phyloP scores from a whole-genome alignment of 352 stramenopile genomes.

The Phytophthora chlamydospora region DNA sequence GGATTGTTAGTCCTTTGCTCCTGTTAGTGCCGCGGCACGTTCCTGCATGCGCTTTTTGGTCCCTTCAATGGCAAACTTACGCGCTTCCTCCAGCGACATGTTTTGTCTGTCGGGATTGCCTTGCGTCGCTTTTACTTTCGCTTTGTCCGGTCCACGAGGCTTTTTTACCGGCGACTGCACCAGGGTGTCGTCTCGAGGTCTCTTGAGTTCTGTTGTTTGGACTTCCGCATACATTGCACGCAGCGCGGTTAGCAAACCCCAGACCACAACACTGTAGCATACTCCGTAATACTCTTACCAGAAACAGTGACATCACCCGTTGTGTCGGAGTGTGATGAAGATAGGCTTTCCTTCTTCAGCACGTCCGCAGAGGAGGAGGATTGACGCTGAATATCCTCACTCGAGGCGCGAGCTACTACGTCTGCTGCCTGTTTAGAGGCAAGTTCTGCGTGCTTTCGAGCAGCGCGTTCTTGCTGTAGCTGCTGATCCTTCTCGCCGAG shows the following conservation, averaged over 20 bases:
- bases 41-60: conserved; percentile 2
- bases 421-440: not conserved
- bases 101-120: not conserved
- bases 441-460: conserved; percentile 4
- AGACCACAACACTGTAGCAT: too few relatives aligned
- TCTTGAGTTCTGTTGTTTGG: not conserved
- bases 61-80: conserved; percentile 7
- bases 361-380: not conserved
- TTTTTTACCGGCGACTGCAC: conserved; percentile 1
- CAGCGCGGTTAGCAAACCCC: not conserved
- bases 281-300: too few relatives aligned
- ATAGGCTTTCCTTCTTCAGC: not conserved
- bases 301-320: too few relatives aligned
- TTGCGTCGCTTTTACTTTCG: not conserved
- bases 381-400: not conserved
- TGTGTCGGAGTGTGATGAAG: too few relatives aligned
- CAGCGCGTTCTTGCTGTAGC: conserved; percentile 13
- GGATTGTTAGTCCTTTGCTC: not conserved
- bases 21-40: conserved; percentile 7
- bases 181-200: not conserved
- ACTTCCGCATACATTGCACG: not conserved
- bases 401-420: not conserved
- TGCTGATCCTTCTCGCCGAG: conserved; percentile 4
- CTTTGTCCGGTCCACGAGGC: not conserved
- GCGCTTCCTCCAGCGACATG: conserved; percentile 10